Base-by-base conservation (phyloP, 768 basidiomycete genomes). In the Tephrocybe rancida region DNA sequence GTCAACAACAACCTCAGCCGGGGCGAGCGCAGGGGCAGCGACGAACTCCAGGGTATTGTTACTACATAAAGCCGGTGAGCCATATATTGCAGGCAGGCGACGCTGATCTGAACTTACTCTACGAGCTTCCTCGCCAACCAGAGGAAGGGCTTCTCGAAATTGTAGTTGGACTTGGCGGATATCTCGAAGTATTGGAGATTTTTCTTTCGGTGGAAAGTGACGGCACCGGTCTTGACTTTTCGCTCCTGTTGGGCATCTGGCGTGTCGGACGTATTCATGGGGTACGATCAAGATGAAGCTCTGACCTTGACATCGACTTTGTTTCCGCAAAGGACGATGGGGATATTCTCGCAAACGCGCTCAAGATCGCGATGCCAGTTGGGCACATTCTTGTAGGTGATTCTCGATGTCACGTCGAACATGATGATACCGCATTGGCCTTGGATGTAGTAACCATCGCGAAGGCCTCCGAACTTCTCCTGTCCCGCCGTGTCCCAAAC, bases 351-450 rank as follows among this genome's bases (percentile, higher is more conserved):
- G 76, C 97, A 99, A 51, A 99, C 97, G 59, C 97, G 93, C 80
- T 98, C 97, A 64, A 95, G 90, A 73, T 99, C 97, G 69, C 97
- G 91, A 82, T 98, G 96, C 97, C 97, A 99, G 83, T 98, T 99
- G 63, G 97, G 97, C 29, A 99, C 97, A 72, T 98, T 98, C 83
- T 98, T 98, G 82, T 99, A 99, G 52, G 97, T 99, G 85, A 98
- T 99, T 67, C 97, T 88, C 50, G 97, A 97, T 55, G 97, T 98
- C 60, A 98, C 96, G 66, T 94, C 97, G 79, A 98, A 98, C 97
- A 99, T 98, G 86, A 99, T 98, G 81, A 99, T 98, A 64, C 97
- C 97, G 68, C 95, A 98, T 74, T 99, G 97, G 64, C 95, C 95
- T 75, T 95, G 92, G 70, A 94, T 93, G 75, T 93, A 93, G 74